Conservation (phyloP, 305 asterid genomes). For the Rubia tinctorum region DNA sequence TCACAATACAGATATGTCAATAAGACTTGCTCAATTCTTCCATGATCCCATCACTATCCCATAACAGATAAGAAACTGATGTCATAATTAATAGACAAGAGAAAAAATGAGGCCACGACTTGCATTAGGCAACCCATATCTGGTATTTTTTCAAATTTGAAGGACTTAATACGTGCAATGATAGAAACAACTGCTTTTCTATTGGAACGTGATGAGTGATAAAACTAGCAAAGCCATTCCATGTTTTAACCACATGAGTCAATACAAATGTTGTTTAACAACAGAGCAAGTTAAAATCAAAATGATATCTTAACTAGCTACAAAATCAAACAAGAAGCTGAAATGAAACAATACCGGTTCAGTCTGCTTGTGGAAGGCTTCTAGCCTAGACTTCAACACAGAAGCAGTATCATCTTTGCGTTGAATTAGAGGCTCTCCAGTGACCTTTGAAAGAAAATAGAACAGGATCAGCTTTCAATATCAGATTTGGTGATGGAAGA, state of each 20-base stretch:
- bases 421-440: slow-evolving; percentile 85
- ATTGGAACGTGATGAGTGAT: not conserved
- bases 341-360: slow-evolving; percentile 53
- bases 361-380: slow-evolving; percentile 84
- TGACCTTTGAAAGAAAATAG: slow-evolving; percentile 47
- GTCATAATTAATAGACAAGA: too few species aligned
- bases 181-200: not conserved
- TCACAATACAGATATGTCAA: too few species aligned
- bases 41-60: too few species aligned
- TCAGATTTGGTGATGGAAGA: not conserved
- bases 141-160: not conserved
- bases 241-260: not conserved
- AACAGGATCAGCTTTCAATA: slow-evolving; percentile 22
- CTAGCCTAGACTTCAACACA: slow-evolving; percentile 87
- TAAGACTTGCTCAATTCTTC: too few species aligned
- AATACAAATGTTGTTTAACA: too few species aligned
- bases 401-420: slow-evolving; percentile 87
- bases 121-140: not conserved
- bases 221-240: too few species aligned
- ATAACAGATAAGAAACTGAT: too few species aligned
- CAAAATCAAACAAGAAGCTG: not conserved
- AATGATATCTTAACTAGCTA: not conserved
- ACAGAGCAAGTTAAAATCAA: too few species aligned
- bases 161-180: not conserved
- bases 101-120: too few species aligned